Conservation (phyloP, 2,329 filamentous ascomycete genomes). For the Phialophora expanda region DNA sequence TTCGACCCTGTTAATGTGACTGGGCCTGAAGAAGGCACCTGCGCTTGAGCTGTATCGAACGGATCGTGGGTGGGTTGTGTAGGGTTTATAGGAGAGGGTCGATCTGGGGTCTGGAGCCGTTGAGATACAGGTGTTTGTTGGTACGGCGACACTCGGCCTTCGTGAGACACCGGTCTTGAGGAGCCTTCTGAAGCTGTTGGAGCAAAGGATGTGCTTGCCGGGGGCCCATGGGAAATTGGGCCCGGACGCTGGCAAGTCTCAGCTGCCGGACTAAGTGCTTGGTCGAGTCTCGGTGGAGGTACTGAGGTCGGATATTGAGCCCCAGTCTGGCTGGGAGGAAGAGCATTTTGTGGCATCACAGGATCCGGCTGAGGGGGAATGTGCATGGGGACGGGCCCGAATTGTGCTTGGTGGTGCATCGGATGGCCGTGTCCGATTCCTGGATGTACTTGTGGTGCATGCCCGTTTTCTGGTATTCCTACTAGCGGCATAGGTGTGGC, state of each 20-base stretch:
- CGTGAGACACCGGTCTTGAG: slow-evolving; percentile 32
- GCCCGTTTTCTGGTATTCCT: slow-evolving; percentile 31
- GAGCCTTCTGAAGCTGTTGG: slow-evolving; percentile 23
- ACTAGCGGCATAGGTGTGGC: slow-evolving; percentile 15
- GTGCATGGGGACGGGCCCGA: slow-evolving; percentile 40
- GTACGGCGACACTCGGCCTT: slow-evolving; percentile 27
- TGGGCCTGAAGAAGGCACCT: slow-evolving; percentile 22
- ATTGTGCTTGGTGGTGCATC: slow-evolving; percentile 19
- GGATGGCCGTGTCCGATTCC: slow-evolving; percentile 14
- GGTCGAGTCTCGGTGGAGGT: neutral
- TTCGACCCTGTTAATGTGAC: slow-evolving; percentile 42
- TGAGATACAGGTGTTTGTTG: slow-evolving; percentile 26
- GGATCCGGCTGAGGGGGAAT: neutral
- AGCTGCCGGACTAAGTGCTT: neutral
- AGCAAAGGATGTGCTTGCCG: slow-evolving; percentile 13
- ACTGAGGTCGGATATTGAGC: slow-evolving; percentile 13
- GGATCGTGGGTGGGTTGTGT: slow-evolving; percentile 12
- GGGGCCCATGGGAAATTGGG: slow-evolving; percentile 8
- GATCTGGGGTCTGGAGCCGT: slow-evolving; percentile 19
- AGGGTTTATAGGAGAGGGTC: slow-evolving; percentile 22
- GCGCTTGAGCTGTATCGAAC: slow-evolving; percentile 7
- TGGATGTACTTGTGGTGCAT: slow-evolving; percentile 14
- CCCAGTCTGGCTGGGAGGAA: neutral
- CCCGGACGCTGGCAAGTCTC: slow-evolving; percentile 9
- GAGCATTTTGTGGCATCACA: slow-evolving; percentile 7